Percentiles rank a stretch among this genome's conserved stretches.
phyloP scores from a whole-genome alignment of 176 grass and related monocot genomes.

The Urochloa ruziziensis region DNA sequence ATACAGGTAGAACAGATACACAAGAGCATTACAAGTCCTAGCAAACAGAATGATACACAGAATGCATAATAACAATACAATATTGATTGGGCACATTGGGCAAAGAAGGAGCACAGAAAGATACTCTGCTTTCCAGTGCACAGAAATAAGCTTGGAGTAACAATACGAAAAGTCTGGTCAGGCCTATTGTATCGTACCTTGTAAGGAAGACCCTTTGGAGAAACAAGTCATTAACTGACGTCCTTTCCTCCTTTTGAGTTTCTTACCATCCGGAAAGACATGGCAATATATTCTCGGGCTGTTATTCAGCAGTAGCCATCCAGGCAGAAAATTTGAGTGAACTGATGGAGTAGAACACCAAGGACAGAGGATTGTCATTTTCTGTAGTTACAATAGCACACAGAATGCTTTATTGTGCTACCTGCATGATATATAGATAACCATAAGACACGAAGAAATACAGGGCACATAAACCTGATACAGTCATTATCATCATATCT shows the following conservation, averaged over 20 bases:
- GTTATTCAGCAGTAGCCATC: conserved; percentile 34
- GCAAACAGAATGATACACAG: no score
- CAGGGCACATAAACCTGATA: no score
- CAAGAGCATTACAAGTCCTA: not conserved
- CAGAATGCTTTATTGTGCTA: not conserved
- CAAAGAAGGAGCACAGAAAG: not conserved
- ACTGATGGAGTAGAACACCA: conserved; percentile 16
- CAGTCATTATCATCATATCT: not conserved
- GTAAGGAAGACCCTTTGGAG: conserved; percentile 47
- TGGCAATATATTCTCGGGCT: conserved; percentile 20
- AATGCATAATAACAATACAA: not conserved
- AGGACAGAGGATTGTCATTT: conserved; percentile 42
- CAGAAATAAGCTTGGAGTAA: not conserved
- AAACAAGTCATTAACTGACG: not conserved
- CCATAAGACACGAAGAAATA: not conserved
- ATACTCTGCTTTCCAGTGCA: not conserved
- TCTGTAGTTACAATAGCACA: not conserved
- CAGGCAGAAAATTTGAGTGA: conserved; percentile 23
- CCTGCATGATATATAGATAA: not conserved
- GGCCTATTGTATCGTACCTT: conserved; percentile 32
- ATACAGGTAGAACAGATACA: not conserved
- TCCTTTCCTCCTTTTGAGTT: conserved; percentile 22
- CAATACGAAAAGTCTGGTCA: not conserved
- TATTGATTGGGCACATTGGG: not conserved
- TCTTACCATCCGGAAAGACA: not conserved